Evolutionary conservation across 352 stramenopile genomes (phyloP), one percentile per base, ranked within the genome.

Genomic region (Phytopythium vexans): DNA sequence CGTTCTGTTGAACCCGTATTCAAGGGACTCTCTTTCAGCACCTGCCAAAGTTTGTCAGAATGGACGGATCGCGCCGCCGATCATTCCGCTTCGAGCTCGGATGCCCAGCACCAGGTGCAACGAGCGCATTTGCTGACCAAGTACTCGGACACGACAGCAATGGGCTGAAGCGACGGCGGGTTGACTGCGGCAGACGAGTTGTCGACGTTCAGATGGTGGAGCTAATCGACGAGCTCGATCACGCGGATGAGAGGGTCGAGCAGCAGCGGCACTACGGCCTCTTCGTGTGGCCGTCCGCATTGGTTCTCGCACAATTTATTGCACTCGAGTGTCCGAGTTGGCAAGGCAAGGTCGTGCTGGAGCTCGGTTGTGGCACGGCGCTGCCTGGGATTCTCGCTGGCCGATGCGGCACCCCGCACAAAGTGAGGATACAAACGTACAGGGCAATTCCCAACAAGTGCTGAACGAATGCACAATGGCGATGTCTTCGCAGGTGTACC

Each of bases 341-440:
- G 8, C 47, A 40, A 1, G 49, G 62, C n/a, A 79, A 81, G 46
- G 59, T 77, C 8, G 62, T 88, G 8, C 55, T 88, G 48, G 78
- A 89, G 54, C 45, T 89, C 37, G 77, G 78, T 7, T 92, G 82
- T 40, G 79, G 82, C 15, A 90, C 74, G 14, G 82, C 71, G 9
- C 60, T 92, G 8, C 77, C 78, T 3, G 80, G 74, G 8, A 86
- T 92, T 54, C 58, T 88, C 11, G 66, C 75, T 37, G 74, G 63
- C 0, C 40, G 74, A 3, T 80, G 76, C 39, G 74, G 66, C 4
- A 47, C 50, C 4, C 46, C 70, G 0, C 50, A 50, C 12, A 72
- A 72, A 39, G 69, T 66, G 43, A 11, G 52, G 35, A 6, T 6
- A 44, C 27, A 32, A 7, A 14, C 27, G 10, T 4, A 31, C 21